These are phyloP conservation scores for Trichocladium uniseriatum DNA, from an alignment of 495 filamentous ascomycete genomes.

Conservation along the genomic window DNA sequence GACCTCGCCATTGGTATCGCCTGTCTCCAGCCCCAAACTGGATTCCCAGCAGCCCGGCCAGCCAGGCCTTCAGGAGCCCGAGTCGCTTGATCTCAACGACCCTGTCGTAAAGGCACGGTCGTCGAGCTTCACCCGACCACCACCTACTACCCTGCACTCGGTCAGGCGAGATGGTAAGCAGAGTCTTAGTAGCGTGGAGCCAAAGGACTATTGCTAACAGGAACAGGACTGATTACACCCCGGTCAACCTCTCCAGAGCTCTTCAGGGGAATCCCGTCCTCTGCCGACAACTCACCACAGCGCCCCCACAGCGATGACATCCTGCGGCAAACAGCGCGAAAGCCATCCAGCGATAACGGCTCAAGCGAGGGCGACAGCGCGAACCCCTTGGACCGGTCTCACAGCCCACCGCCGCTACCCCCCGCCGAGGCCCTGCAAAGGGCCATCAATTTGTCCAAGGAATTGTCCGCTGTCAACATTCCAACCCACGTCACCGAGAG, in stretches of 20 bases:
- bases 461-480: conserved; percentile 82
- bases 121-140: conserved; percentile 28
- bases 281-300: conserved; percentile 36
- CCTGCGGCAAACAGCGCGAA: conserved; percentile 27
- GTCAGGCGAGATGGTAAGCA: conserved; percentile 23
- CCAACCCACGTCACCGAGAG: conserved; percentile 81
- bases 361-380: conserved; percentile 31
- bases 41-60: conserved; percentile 46
- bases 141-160: conserved; percentile 25
- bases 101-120: conserved; percentile 28
- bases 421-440: conserved; percentile 69
- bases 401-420: conserved; percentile 70
- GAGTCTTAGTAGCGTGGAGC: not conserved
- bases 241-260: conserved; percentile 53
- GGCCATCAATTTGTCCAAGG: conserved; percentile 77
- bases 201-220: conserved; percentile 5
- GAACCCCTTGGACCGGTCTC: conserved; percentile 44
- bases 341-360: conserved; percentile 39
- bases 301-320: conserved; percentile 39
- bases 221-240: conserved; percentile 50
- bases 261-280: conserved; percentile 34
- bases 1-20: conserved; percentile 87
- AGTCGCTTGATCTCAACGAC: conserved; percentile 63
- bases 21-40: conserved; percentile 68
- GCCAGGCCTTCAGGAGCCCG: conserved; percentile 63